Percentiles rank a stretch among this genome's conserved stretches.
These are phyloP conservation scores for Moelleriella libera DNA, from an alignment of 2,329 filamentous ascomycete species.

Conservation along the genomic window DNA sequence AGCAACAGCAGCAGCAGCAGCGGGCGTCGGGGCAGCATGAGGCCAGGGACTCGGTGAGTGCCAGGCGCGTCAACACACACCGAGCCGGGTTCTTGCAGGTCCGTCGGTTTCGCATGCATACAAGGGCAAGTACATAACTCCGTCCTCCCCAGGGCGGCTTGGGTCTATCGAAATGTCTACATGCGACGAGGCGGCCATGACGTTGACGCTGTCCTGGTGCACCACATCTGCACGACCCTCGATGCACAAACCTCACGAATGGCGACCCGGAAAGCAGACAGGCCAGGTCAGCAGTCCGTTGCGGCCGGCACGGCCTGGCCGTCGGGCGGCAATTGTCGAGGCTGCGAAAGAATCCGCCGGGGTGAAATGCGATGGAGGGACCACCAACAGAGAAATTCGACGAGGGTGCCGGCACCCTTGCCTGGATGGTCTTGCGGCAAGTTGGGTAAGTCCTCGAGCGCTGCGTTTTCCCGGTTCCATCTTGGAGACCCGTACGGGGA, in stretches of 20 bases:
- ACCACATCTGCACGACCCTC: too few species aligned
- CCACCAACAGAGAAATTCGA: background rate
- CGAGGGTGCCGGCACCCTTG: background rate
- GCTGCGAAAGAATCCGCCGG: constrained; percentile 3
- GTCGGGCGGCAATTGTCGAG: constrained; percentile 2
- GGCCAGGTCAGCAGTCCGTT: background rate
- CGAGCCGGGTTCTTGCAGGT: background rate
- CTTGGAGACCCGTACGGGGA: too few species aligned
- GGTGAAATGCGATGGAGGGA: background rate
- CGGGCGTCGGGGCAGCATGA: background rate
- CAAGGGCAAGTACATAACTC: background rate
- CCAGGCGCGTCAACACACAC: background rate
- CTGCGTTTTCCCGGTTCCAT: background rate
- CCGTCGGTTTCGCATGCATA: background rate
- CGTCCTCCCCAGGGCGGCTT: too few species aligned
- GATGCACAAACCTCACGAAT: too few species aligned
- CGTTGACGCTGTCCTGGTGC: background rate
- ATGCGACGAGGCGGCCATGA: background rate
- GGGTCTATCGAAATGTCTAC: too few species aligned
- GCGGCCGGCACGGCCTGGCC: background rate
- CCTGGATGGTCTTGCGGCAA: background rate
- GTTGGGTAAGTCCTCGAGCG: constrained; percentile 1
- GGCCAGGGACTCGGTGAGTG: background rate
- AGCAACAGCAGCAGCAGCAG: background rate
- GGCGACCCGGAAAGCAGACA: too few species aligned